Evolutionary conservation across 345 rosid species (phyloP).

Genomic region (Eucalyptus virginea): DNA sequence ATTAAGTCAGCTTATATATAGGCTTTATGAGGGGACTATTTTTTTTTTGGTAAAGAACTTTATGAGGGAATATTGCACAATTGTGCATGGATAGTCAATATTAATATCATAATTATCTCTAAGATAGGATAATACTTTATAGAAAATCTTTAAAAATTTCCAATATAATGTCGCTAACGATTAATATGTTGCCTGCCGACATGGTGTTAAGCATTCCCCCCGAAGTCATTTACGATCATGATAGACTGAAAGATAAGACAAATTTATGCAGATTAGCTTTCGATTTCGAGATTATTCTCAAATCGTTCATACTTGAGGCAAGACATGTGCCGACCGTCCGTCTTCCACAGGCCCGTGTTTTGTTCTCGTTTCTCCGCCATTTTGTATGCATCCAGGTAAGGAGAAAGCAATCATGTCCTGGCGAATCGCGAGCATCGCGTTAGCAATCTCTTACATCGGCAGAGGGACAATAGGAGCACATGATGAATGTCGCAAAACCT

Average conservation of each 20-base stretch:
- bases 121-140: background rate
- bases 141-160: background rate
- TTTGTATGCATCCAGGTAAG: background rate
- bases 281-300: background rate
- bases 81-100: background rate
- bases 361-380: background rate
- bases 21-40: background rate
- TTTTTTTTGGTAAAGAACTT: too few relatives aligned
- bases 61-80: background rate
- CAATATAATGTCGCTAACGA: background rate
- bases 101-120: background rate
- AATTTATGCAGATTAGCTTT: background rate
- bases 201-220: background rate
- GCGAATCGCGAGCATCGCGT: background rate
- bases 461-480: background rate
- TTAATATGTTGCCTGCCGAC: background rate
- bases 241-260: background rate
- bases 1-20: too few relatives aligned
- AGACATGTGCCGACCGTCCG: background rate
- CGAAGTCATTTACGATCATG: background rate
- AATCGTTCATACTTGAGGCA: background rate
- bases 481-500: background rate
- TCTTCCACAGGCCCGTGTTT: background rate
- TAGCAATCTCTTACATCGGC: background rate
- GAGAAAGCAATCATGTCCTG: background rate